A percentile compares a stretch with the other conserved stretches of the same genome.
phyloP scores from a whole-genome alignment of 371 early-diverging fungal species.

The Rhizopus stolonifer region DNA sequence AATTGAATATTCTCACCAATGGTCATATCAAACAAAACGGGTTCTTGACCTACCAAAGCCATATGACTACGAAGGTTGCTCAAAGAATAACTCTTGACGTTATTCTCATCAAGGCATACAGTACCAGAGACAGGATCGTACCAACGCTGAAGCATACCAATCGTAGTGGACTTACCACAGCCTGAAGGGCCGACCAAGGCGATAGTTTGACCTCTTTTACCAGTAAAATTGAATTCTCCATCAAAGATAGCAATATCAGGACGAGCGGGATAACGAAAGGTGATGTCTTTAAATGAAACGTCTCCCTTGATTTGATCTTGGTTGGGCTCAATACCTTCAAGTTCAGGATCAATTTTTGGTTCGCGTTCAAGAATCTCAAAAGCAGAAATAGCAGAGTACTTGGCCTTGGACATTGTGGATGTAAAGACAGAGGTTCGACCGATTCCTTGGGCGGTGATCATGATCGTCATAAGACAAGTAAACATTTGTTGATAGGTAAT shows the following conservation, averaged over 20 bases:
- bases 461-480: slow-evolving; percentile 61
- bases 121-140: slow-evolving; percentile 74
- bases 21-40: slow-evolving; percentile 74
- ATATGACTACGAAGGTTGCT: slow-evolving; percentile 68
- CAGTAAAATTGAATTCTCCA: slow-evolving; percentile 67
- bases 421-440: slow-evolving; percentile 56
- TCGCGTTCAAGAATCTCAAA: slow-evolving; percentile 71
- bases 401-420: slow-evolving; percentile 73
- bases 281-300: slow-evolving; percentile 54
- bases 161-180: slow-evolving; percentile 85
- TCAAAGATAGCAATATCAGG: slow-evolving; percentile 74
- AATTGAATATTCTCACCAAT: slow-evolving; percentile 83
- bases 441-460: slow-evolving; percentile 69
- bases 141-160: slow-evolving; percentile 83
- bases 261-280: slow-evolving; percentile 85
- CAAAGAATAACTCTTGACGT: slow-evolving; percentile 62
- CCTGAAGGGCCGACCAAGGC: slow-evolving; percentile 88
- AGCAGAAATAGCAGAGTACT: slow-evolving; percentile 74
- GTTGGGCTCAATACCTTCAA: slow-evolving; percentile 54
- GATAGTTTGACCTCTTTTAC: slow-evolving; percentile 72
- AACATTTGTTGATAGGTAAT: slow-evolving; percentile 49
- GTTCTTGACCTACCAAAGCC: slow-evolving; percentile 89
- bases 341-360: slow-evolving; percentile 69
- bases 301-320: slow-evolving; percentile 46
- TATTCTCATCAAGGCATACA: slow-evolving; percentile 65